Conservation (phyloP, 2,329 filamentous ascomycete species). For the Nemania sp. region DNA sequence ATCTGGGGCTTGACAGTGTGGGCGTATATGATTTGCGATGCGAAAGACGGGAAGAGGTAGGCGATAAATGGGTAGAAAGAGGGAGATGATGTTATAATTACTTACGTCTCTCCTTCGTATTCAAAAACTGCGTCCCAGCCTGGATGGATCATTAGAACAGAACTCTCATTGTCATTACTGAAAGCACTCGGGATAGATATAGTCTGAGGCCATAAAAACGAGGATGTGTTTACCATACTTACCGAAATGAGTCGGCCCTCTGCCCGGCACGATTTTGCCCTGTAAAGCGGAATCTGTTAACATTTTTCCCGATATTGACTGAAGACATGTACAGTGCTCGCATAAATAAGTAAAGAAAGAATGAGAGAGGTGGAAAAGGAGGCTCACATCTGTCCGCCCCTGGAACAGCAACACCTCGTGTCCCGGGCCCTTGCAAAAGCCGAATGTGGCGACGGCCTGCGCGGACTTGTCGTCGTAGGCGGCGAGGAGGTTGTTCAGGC, state of each 20-base stretch:
- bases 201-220: background rate
- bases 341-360: background rate
- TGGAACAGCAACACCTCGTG: constrained; percentile 87
- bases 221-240: constrained; percentile 41
- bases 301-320: background rate
- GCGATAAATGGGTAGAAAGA: background rate
- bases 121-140: constrained; percentile 98
- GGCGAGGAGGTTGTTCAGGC: constrained; percentile 86
- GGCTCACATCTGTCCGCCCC: constrained; percentile 77
- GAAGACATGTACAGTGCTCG: background rate
- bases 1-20: background rate
- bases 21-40: background rate
- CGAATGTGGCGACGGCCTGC: constrained; percentile 95
- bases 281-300: constrained; percentile 29
- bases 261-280: constrained; percentile 80
- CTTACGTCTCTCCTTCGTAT: constrained; percentile 80
- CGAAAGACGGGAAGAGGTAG: background rate
- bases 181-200: no score
- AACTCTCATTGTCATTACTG: no score
- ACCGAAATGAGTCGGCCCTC: constrained; percentile 85
- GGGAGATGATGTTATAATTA: constrained; percentile 13
- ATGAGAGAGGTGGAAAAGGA: background rate
- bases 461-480: constrained; percentile 90
- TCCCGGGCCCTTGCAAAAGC: constrained; percentile 83
- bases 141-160: no score